phyloP scores from a whole-genome alignment of 2,329 filamentous ascomycete genomes.

The Epichloe glyceriae region DNA sequence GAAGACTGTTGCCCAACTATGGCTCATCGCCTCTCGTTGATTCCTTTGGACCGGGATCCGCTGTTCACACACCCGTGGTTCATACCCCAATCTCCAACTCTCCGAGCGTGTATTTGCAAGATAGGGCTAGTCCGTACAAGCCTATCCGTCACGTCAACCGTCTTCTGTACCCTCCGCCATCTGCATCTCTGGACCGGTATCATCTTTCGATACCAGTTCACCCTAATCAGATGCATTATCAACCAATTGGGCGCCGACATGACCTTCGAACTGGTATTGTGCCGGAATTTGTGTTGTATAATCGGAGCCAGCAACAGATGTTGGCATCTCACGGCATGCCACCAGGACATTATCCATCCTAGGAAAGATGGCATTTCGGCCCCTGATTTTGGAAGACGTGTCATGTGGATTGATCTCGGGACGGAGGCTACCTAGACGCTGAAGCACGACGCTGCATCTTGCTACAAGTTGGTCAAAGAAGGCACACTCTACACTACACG shows the following conservation, averaged over 20 bases:
- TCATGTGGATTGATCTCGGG: too few species aligned
- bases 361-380: conserved; percentile 16
- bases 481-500: not conserved
- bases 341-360: conserved; percentile 23
- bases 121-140: conserved; percentile 83
- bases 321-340: conserved; percentile 13
- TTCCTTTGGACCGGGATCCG: conserved; percentile 39
- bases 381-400: not conserved
- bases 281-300: conserved; percentile 41
- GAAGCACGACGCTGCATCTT: not conserved
- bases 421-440: not conserved
- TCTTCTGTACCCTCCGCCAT: conserved; percentile 77
- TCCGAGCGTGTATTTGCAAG: conserved; percentile 74
- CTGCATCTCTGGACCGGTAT: conserved; percentile 64
- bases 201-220: conserved; percentile 42
- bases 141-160: conserved; percentile 83
- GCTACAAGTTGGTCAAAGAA: not conserved
- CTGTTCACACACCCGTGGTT: conserved; percentile 41
- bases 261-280: conserved; percentile 59
- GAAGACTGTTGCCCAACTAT: conserved; percentile 28
- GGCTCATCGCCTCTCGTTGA: conserved; percentile 57
- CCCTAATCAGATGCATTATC: conserved; percentile 71
- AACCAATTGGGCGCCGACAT: conserved; percentile 57
- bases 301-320: conserved; percentile 19
- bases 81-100: conserved; percentile 64